Evolutionary conservation across 768 basidiomycete species (phyloP), one percentile per base, ranked within the genome.

Genomic region (Coprinopsis marcescibilis): DNA sequence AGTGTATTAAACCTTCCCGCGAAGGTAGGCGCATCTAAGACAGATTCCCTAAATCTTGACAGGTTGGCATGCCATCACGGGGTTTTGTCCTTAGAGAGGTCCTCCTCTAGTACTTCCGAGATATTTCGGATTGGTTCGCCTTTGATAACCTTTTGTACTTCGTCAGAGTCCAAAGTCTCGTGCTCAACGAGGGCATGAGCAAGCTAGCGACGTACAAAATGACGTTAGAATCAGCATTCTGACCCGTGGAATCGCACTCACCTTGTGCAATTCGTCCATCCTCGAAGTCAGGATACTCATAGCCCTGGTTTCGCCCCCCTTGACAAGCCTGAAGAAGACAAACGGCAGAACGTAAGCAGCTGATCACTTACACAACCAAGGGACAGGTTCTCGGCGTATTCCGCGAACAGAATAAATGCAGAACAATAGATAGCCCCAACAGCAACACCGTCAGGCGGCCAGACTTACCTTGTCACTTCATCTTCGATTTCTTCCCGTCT

Each of bases 161-260:
- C 92, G 8, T 89, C 84, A 32, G 78, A 71, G 54, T 84, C 83
- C 53, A 99, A 70, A 15, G 95, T 97, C 70, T 99, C 95, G 65
- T 95, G 86, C 62, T 97, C 93, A 11, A 99, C 85, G 48, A 99
- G 69, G 8, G 95, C 95, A 45, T 78, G 77, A 1, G 95, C 94
- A 32, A 98, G 80, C 91, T 93, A 53, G 23, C 53, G 51, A 38
- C 15, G 15, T 20, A n/a, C 30, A 35, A 13, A 20, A 46, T 43
- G 19, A 45, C 52, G 26, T 35, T 27, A 46, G 34, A 35, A 20
- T 36, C 10, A 29, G 48, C 38, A 48, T 45, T 48, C 45, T 36
- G 52, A 34, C 52, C 51, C 36, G 49, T 35, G 37, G 37, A 50
- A 30, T 41, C 45, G 55, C 48, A 57, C 72, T 46, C 65, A 86